phyloP scores from a whole-genome alignment of 441 rosid species.

The Hypseocharis bilobata region DNA sequence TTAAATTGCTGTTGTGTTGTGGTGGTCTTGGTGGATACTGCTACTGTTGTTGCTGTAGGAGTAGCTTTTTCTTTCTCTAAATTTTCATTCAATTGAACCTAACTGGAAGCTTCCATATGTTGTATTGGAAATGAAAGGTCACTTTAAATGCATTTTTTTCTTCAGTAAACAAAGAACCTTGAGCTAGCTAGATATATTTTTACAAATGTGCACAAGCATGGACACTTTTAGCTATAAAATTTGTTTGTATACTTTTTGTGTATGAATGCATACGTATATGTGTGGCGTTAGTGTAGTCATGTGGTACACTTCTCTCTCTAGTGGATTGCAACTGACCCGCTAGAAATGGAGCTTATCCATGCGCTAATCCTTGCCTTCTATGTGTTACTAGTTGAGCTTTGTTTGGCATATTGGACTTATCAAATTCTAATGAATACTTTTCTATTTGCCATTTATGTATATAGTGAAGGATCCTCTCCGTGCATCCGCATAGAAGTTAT shows the following conservation, averaged over 20 bases:
- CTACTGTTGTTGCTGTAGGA: background rate
- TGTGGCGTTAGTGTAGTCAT: slow-evolving; percentile 2
- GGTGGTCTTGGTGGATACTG: background rate
- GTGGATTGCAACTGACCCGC: no score
- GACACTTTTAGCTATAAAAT: background rate
- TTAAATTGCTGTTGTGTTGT: background rate
- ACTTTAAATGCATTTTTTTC: no score
- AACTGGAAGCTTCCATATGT: background rate
- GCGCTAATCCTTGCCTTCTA: background rate
- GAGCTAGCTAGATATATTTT: no score
- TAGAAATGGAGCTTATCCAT: no score
- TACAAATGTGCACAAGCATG: no score
- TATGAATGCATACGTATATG: background rate
- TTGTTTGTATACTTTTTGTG: background rate
- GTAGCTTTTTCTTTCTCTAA: background rate
- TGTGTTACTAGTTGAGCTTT: slow-evolving; percentile 4
- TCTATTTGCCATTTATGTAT: background rate
- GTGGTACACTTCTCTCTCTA: background rate
- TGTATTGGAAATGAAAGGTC: no score
- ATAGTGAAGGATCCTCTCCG: slow-evolving; percentile 23
- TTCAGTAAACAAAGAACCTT: no score
- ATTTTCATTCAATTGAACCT: background rate
- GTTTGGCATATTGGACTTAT: background rate
- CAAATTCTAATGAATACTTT: slow-evolving; percentile 22
- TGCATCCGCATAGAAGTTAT: slow-evolving; percentile 15